Evolutionary conservation across 768 basidiomycete genomes (phyloP).

Genomic region (Pleurotus sapidus): DNA sequence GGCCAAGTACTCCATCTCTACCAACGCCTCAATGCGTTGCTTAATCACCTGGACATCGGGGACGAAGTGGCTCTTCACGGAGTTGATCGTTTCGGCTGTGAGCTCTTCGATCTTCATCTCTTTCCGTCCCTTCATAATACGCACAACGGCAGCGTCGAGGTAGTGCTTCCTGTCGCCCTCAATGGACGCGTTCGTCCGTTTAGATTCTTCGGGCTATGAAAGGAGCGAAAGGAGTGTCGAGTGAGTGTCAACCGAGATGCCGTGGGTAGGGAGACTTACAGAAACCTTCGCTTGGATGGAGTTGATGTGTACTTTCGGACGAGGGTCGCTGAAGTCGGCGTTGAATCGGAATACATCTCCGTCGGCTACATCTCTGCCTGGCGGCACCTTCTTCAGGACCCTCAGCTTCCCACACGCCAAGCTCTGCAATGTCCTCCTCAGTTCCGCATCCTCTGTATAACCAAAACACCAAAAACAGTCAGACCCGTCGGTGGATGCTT

Average conservation of each 20-base stretch:
- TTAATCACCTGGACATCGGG: slow-evolving; percentile 87
- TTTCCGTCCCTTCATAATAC: slow-evolving; percentile 93
- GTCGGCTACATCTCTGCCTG: slow-evolving; percentile 73
- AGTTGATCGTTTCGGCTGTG: slow-evolving; percentile 79
- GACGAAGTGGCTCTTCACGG: slow-evolving; percentile 84
- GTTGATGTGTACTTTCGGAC: slow-evolving; percentile 85
- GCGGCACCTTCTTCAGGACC: slow-evolving; percentile 78
- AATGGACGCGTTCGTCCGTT: slow-evolving; percentile 77
- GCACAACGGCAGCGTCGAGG: slow-evolving; percentile 93
- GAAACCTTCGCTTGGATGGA: slow-evolving; percentile 94
- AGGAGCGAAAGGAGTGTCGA: neutral
- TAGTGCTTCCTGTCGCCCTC: slow-evolving; percentile 84
- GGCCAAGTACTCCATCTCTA: slow-evolving; percentile 85
- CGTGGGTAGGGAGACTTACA: slow-evolving; percentile 39
- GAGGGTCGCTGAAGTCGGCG: slow-evolving; percentile 74
- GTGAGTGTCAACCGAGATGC: neutral
- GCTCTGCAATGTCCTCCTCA: slow-evolving; percentile 87
- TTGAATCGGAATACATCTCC: slow-evolving; percentile 83
- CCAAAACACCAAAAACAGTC: slow-evolving; percentile 2
- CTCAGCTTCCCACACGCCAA: slow-evolving; percentile 89
- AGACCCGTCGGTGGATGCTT: slow-evolving; percentile 17
- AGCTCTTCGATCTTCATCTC: slow-evolving; percentile 77
- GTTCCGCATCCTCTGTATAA: slow-evolving; percentile 59
- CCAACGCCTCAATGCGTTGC: slow-evolving; percentile 73
- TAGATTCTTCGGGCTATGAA: slow-evolving; percentile 82